These are phyloP conservation scores for Ceratocystis ficicola DNA, from an alignment of 2,329 filamentous ascomycete genomes.

Conservation along the genomic window DNA sequence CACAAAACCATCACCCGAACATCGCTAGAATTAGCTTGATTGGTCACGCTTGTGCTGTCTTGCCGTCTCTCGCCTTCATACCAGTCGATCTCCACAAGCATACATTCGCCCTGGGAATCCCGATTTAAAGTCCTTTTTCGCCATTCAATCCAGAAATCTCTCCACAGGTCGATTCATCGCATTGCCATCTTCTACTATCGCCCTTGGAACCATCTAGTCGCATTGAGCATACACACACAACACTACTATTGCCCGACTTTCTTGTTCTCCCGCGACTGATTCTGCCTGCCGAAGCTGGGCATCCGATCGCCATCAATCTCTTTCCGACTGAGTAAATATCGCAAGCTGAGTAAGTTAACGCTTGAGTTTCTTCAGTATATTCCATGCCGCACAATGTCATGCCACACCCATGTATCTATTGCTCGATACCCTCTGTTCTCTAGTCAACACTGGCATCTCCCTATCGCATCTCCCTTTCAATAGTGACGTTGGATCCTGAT, in stretches of 20 bases:
- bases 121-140: not conserved
- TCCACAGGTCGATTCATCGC: not conserved
- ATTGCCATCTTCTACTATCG: not conserved
- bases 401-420: not conserved
- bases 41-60: slow-evolving; percentile 7
- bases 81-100: not conserved
- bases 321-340: not conserved
- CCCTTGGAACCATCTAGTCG: no score
- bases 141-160: not conserved
- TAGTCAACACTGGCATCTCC: not conserved
- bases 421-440: not conserved
- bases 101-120: not conserved
- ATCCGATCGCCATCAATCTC: not conserved
- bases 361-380: not conserved
- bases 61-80: not conserved
- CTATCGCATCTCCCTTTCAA: not conserved
- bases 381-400: not conserved
- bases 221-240: no score
- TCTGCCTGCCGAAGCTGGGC: no score
- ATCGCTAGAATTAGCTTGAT: not conserved
- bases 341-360: not conserved
- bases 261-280: no score
- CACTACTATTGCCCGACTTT: no score
- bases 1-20: not conserved
- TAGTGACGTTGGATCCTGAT: not conserved